Base-by-base conservation (phyloP, 768 basidiomycete genomes). In the Macrolepiota albuminosa region DNA sequence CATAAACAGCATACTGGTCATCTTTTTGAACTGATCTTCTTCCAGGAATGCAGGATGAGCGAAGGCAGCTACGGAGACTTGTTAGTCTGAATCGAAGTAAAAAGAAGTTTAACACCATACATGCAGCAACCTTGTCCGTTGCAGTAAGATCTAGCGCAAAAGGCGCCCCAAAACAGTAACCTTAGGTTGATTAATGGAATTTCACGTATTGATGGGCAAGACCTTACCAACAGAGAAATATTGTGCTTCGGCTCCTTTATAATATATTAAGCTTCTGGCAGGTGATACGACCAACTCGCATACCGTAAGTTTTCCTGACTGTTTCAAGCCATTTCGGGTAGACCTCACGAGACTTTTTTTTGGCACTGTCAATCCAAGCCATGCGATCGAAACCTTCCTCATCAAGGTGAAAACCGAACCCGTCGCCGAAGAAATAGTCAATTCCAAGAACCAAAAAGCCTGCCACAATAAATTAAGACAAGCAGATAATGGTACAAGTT, bases 401-500 rank as follows among this genome's bases (percentile, higher is more conserved):
- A 2, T 72, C 68, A 24, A 71, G 67, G 61, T 81, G 76, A 1
- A 64, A 56, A n/a, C 78, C 64, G 1, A 87, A 64, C 11, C 80
- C 74, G 56, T 86, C 83, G 7, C 86, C 84, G 53, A 85, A 77
- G 70, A 88, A 86, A 69, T 85, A 87, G 61, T 88, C 87, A 45
- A 81, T 69, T 2, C 84, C 84, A 5, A 87, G 68, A 4, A 87
- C 84, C 48, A 75, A 70, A 66, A 80, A 87, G 1, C 86, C 86
- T 87, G 47, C 31, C 13, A 40, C 26, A 33, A 10, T 18, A 16
- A 47, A 58, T 7, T 36, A 11, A 37, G 29, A 26, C 49, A 50
- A 5, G 11, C 7, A 14, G 14, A 9, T 11, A 42, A 37, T 49
- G 6, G 13, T 37, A 18, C 7, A 21, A 60, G 37, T 33, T 7